Conservation (phyloP, 257 asterid species). For the Leonotis leonurus region DNA sequence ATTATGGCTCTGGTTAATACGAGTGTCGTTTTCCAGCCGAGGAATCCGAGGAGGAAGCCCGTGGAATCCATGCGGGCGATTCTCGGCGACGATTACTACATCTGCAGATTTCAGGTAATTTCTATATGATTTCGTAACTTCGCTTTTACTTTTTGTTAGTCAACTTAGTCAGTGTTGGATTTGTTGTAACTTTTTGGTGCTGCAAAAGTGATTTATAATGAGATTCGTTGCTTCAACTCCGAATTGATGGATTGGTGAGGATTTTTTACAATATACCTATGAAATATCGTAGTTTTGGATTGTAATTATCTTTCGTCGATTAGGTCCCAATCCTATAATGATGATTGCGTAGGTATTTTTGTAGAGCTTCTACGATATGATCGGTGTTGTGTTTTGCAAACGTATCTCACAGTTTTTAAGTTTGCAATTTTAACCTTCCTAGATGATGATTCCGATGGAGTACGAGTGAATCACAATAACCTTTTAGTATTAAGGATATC, state of each 20-base stretch:
- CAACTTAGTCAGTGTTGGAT: not conserved
- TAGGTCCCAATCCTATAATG: not conserved
- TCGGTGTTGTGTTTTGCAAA: not conserved
- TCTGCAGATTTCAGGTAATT: conserved; percentile 80
- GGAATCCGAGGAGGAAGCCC: conserved; percentile 55
- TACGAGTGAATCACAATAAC: not conserved
- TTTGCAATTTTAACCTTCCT: not conserved
- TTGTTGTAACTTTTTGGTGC: not conserved
- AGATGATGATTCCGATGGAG: not conserved
- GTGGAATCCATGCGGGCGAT: conserved; percentile 49
- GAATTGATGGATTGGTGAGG: not conserved
- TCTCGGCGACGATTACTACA: conserved; percentile 80
- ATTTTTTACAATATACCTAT: not conserved
- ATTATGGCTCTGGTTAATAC: conserved; percentile 70
- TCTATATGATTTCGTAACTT: not conserved
- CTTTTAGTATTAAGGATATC: not conserved
- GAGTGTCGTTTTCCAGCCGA: conserved; percentile 58
- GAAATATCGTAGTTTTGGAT: no score
- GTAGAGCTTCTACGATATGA: no score
- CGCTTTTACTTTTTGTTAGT: not conserved
- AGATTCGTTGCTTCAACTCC: not conserved
- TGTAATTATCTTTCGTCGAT: no score
- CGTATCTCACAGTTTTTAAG: not conserved
- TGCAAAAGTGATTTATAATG: not conserved
- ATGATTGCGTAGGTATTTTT: not conserved